A percentile compares a stretch with the other conserved stretches of the same genome.
These are phyloP conservation scores for Tetracladium maxilliforme DNA, from an alignment of 2,329 filamentous ascomycete genomes.

Conservation along the genomic window DNA sequence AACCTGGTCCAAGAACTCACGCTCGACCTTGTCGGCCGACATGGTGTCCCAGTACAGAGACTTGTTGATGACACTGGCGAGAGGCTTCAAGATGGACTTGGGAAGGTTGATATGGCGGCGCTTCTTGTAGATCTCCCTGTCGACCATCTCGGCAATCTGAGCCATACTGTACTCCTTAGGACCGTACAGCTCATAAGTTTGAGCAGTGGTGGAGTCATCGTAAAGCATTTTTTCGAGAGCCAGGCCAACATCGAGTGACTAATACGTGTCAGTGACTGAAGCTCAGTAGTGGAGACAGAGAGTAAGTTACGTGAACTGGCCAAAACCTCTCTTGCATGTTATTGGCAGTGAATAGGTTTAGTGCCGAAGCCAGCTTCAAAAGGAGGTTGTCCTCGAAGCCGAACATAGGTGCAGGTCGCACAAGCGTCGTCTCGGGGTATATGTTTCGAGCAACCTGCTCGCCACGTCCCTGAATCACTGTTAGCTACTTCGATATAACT, in stretches of 20 bases:
- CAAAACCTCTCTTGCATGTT: constrained; percentile 83
- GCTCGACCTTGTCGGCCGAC: constrained; percentile 75
- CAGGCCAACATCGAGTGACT: constrained; percentile 80
- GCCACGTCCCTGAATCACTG: constrained; percentile 43
- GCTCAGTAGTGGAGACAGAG: not conserved
- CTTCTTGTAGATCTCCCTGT: constrained; percentile 83
- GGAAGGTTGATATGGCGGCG: constrained; percentile 86
- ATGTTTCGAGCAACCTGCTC: constrained; percentile 76
- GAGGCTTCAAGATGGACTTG: constrained; percentile 62
- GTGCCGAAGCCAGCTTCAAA: constrained; percentile 65
- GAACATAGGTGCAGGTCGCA: constrained; percentile 85
- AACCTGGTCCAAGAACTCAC: constrained; percentile 82
- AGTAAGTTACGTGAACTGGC: constrained; percentile 64
- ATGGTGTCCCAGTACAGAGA: constrained; percentile 78
- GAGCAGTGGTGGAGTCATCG: constrained; percentile 76
- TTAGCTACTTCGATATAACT: constrained; percentile 5
- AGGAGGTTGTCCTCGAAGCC: constrained; percentile 91
- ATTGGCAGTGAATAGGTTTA: constrained; percentile 80
- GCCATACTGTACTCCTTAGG: constrained; percentile 83
- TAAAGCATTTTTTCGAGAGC: constrained; percentile 83
- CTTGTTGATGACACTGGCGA: constrained; percentile 63
- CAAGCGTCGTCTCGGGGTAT: constrained; percentile 94
- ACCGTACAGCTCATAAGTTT: constrained; percentile 91
- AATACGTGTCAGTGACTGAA: constrained; percentile 4
- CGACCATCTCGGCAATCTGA: constrained; percentile 76